Evolutionary conservation across 2,329 filamentous ascomycete genomes (phyloP), one percentile per base, ranked within the genome.

Genomic region (Diplocarpon mali): DNA sequence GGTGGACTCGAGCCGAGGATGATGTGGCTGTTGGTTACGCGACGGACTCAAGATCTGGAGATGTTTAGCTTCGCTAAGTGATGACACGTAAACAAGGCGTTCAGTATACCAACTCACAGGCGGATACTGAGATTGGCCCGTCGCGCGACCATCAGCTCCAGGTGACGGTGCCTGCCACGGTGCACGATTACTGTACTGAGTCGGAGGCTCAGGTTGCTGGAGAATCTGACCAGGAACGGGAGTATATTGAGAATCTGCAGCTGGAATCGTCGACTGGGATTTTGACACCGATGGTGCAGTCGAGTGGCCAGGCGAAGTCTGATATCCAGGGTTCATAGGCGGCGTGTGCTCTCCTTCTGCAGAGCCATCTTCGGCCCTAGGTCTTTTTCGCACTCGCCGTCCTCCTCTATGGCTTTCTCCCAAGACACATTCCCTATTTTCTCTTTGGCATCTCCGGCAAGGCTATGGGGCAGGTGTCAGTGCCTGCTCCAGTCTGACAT

Each of bases 321-420:
- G 41, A 28, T 30, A 43, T 10, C n/a, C 27, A 14, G 41, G 17
- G 15, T 14, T 28, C n/a, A 14, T 14, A 20, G 35, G 34, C 14
- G 34, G 20, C 3, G 35, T 17, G 5, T 34, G 41, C 5, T 28
- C 34, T n/a, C 27, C 24, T 13, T 14, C 24, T 20, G 28, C 37
- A 32, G 44, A 32, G n/a, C 39, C 47, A 2, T 53, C 54, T 2
- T 55, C 53, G 9, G 57, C 32, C 39, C 54, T 60, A 13, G 53
- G 53, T 35, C 60, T 60, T 48, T 60, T 60, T 34, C 56, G 52
- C 5, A 61, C 57, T 50, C 59, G 51, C 17, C 56, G 55, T 15
- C 59, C 59, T 39, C 59, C 59, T 30, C 59, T 54, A 47, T 61
- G 58, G 32, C 55, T 58, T 42, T 60, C 59, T 14, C 59, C 59